A percentile compares a stretch with the other conserved stretches of the same genome.
These are phyloP conservation scores for Pythium monospermum DNA, from an alignment of 352 stramenopile species.

Conservation along the genomic window DNA sequence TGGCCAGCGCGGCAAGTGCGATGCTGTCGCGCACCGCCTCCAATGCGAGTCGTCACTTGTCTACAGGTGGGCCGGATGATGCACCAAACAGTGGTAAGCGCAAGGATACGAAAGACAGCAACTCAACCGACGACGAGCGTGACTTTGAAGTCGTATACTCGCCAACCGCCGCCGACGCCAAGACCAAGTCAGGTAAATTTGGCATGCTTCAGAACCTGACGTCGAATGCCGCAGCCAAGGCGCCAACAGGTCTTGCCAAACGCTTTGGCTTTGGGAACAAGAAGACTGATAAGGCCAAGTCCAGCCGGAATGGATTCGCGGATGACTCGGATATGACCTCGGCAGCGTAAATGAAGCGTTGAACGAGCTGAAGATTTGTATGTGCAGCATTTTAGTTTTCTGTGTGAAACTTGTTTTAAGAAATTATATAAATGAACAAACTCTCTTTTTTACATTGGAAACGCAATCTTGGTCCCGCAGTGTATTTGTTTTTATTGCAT, in stretches of 20 bases:
- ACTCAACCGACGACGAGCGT: conserved; percentile 13
- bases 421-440: too few species aligned
- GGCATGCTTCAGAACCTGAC: conserved; percentile 33
- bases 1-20: conserved; percentile 14
- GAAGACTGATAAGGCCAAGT: conserved; percentile 17
- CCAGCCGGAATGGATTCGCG: conserved; percentile 12
- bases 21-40: conserved; percentile 18
- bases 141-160: conserved; percentile 21
- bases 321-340: conserved; percentile 14
- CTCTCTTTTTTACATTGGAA: not conserved
- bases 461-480: too few species aligned
- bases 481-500: too few species aligned
- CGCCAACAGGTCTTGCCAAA: conserved; percentile 27
- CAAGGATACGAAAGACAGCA: conserved; percentile 11
- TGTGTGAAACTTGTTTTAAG: too few species aligned
- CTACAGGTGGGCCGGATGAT: conserved; percentile 12
- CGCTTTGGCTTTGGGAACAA: conserved; percentile 48
- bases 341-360: conserved; percentile 17
- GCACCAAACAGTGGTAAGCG: conserved; percentile 8
- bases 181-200: conserved; percentile 40
- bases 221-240: conserved; percentile 25
- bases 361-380: not conserved
- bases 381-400: too few species aligned
- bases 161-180: conserved; percentile 11
- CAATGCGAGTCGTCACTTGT: conserved; percentile 8